Evolutionary conservation across 768 basidiomycete species (phyloP).

Genomic region (Pleurotus eryngii): DNA sequence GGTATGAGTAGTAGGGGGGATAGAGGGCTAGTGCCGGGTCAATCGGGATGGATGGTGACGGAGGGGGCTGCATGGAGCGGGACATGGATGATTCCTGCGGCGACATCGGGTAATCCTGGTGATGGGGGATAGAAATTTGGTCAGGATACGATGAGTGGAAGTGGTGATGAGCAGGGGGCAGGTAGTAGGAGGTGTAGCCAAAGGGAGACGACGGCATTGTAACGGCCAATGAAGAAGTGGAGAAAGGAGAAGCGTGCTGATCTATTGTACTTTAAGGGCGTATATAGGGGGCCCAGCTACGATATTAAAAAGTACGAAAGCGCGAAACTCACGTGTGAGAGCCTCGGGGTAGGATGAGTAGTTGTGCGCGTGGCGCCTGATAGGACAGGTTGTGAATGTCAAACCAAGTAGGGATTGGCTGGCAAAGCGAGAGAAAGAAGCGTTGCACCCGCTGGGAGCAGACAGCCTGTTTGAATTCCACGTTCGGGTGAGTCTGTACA

Average conservation of each 20-base stretch:
- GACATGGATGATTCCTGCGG: conserved; percentile 39
- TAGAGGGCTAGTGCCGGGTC: conserved; percentile 72
- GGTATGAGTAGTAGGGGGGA: conserved; percentile 59
- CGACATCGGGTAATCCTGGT: conserved; percentile 29
- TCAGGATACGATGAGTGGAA: conserved; percentile 21
- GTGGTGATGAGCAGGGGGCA: conserved; percentile 24
- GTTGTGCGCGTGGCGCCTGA: conserved; percentile 20
- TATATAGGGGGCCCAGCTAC: background rate
- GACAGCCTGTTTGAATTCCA: conserved; percentile 8
- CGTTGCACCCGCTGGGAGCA: background rate
- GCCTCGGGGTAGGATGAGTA: background rate
- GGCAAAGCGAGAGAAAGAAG: conserved; percentile 11
- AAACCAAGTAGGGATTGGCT: conserved; percentile 17
- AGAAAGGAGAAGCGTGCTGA: conserved; percentile 5
- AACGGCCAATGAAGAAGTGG: conserved; percentile 6
- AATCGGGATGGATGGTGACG: conserved; percentile 61
- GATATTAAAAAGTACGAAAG: conserved; percentile 5
- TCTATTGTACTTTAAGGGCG: conserved; percentile 1
- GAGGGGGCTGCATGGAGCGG: conserved; percentile 50
- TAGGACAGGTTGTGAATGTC: conserved; percentile 18
- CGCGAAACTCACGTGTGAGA: conserved; percentile 10
- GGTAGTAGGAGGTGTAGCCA: conserved; percentile 34
- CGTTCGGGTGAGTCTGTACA: conserved; percentile 6
- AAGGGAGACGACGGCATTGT: conserved; percentile 29
- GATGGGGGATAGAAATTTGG: conserved; percentile 23